Conservation (phyloP, 148 eudicot species). For the Suaeda aralocaspica region DNA sequence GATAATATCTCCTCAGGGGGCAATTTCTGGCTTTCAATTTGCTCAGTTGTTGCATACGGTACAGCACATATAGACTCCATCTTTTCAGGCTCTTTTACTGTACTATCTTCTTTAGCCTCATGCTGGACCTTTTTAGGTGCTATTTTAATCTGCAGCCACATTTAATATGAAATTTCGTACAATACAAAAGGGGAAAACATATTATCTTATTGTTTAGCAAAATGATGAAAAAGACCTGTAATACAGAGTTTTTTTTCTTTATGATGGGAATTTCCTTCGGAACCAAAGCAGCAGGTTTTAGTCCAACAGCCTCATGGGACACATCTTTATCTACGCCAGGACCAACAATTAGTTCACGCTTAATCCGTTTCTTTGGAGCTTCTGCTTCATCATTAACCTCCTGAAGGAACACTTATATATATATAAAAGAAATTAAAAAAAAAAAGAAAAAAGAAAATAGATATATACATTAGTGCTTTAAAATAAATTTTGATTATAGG, state of each 20-base stretch:
- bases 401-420: slow-evolving; percentile 22
- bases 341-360: slow-evolving; percentile 73
- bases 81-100: slow-evolving; percentile 33
- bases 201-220: background rate
- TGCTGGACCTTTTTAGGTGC: slow-evolving; percentile 57
- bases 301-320: slow-evolving; percentile 93
- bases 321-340: slow-evolving; percentile 86
- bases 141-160: slow-evolving; percentile 66
- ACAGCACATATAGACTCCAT: slow-evolving; percentile 29
- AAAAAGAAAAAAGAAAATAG: background rate
- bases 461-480: background rate
- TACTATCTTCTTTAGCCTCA: slow-evolving; percentile 33
- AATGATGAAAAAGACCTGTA: slow-evolving; percentile 47
- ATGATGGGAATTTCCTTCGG: slow-evolving; percentile 80
- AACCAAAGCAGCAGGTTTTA: slow-evolving; percentile 64
- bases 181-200: background rate
- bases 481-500: background rate
- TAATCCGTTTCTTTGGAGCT: slow-evolving; percentile 55
- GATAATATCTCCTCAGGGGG: slow-evolving; percentile 96
- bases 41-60: slow-evolving; percentile 63
- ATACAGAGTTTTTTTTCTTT: slow-evolving; percentile 77
- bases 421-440: background rate
- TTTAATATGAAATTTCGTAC: slow-evolving; percentile 12
- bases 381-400: slow-evolving; percentile 34
- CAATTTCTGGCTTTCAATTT: slow-evolving; percentile 66